A percentile compares a stretch with the other conserved stretches of the same genome.
Conservation (phyloP, 78 protist species). For the Monocercomonoides exilis region DNA sequence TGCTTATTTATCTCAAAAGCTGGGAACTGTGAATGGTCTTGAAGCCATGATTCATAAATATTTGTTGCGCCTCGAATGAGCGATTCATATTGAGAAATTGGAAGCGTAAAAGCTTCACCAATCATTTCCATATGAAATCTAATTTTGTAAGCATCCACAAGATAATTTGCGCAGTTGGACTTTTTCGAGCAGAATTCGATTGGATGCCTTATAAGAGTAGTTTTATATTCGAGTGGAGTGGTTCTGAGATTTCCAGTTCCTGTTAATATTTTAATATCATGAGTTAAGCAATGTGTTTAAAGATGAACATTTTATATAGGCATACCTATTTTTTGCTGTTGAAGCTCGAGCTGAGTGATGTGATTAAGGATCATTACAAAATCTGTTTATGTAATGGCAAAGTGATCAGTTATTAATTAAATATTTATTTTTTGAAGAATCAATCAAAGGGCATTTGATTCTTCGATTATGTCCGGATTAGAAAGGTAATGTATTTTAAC, state of each 20-base stretch:
- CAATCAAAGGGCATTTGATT: no score
- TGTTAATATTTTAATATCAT: neutral
- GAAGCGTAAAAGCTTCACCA: neutral
- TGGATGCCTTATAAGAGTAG: neutral
- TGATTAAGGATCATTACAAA: no score
- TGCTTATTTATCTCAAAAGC: neutral
- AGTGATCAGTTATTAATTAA: no score
- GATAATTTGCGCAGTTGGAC: neutral
- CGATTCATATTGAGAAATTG: neutral
- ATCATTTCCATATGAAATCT: neutral
- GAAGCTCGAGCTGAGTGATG: no score
- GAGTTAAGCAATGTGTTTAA: no score
- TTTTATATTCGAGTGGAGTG: neutral
- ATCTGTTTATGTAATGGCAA: no score
- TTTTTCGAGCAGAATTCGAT: neutral
- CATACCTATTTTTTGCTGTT: no score
- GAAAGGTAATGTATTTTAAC: no score
- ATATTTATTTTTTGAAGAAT: no score
- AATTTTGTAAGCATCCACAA: neutral
- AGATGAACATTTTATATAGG: no score
- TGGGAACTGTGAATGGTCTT: neutral
- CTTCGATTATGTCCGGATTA: no score
- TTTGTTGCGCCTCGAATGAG: neutral
- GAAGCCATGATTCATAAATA: neutral
- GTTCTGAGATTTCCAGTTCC: neutral